These are phyloP conservation scores for Alternaria panax DNA, from an alignment of 2,329 filamentous ascomycete species.

Conservation along the genomic window DNA sequence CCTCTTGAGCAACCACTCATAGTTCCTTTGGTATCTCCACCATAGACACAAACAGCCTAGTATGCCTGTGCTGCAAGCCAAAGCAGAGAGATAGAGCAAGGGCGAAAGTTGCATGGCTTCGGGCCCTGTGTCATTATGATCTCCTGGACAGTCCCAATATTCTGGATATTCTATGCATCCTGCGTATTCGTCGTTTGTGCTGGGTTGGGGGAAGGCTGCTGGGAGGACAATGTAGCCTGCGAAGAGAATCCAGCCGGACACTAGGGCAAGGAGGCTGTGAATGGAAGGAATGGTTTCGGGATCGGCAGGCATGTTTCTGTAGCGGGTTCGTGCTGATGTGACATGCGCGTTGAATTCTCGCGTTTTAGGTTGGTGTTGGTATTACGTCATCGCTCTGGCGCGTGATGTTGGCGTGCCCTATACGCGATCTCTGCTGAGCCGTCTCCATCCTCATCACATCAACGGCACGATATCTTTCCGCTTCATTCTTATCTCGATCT, in stretches of 20 bases:
- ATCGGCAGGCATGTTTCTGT: background rate
- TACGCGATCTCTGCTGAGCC: background rate
- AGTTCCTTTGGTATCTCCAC: constrained; percentile 57
- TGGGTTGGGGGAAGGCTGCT: constrained; percentile 57
- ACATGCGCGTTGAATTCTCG: background rate
- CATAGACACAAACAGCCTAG: constrained; percentile 56
- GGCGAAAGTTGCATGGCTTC: constrained; percentile 48
- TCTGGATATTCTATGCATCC: constrained; percentile 22
- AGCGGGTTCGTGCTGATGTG: background rate
- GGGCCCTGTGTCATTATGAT: constrained; percentile 31
- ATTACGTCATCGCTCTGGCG: constrained; percentile 9
- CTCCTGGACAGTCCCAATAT: background rate
- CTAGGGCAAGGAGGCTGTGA: constrained; percentile 58
- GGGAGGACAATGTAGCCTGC: constrained; percentile 63
- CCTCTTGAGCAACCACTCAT: constrained; percentile 63
- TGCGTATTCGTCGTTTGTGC: constrained; percentile 33
- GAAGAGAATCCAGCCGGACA: constrained; percentile 60
- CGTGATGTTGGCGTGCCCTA: background rate
- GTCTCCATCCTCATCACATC: background rate
- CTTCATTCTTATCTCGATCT: background rate
- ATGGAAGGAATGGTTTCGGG: constrained; percentile 54
- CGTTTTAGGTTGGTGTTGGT: background rate
- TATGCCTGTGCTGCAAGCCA: constrained; percentile 53
- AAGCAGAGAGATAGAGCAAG: constrained; percentile 55
- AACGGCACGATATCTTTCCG: background rate